Conservation (phyloP, 2,329 filamentous ascomycete species). For the Apiospora kogelbergensis region DNA sequence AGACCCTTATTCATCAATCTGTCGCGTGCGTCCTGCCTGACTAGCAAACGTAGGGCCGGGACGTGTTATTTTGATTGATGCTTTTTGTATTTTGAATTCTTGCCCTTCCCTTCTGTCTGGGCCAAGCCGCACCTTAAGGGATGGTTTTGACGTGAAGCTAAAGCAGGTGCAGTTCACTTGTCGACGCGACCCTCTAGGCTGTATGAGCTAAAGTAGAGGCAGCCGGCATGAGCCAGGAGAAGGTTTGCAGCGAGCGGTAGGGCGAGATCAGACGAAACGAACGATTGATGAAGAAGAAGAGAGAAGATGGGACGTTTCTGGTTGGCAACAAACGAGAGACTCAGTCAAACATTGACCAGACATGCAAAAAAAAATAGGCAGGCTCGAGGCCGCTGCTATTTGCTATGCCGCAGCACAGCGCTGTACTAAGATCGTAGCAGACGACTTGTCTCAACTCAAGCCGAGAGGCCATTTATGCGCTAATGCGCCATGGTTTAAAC, state of each 20-base stretch:
- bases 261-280: conserved; percentile 1
- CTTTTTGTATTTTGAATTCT: not conserved
- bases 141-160: not conserved
- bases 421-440: not conserved
- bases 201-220: not conserved
- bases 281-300: not conserved
- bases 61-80: conserved; percentile 6
- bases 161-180: not conserved
- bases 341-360: not conserved
- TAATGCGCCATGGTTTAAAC: conserved; percentile 1
- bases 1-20: not conserved
- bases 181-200: not conserved
- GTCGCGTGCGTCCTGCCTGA: not conserved
- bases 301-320: not conserved
- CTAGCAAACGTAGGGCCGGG: not conserved
- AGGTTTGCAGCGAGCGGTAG: conserved; percentile 1
- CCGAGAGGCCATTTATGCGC: not conserved
- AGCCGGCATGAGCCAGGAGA: not conserved
- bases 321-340: not conserved
- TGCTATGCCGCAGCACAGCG: not conserved
- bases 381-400: not conserved
- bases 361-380: no score
- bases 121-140: not conserved
- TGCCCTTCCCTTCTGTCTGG: not conserved
- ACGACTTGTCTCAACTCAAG: not conserved